Percentiles rank a stretch among this genome's conserved stretches.
Evolutionary conservation across 768 basidiomycete genomes (phyloP).

Genomic region (Xerocomellus chrysenteron): DNA sequence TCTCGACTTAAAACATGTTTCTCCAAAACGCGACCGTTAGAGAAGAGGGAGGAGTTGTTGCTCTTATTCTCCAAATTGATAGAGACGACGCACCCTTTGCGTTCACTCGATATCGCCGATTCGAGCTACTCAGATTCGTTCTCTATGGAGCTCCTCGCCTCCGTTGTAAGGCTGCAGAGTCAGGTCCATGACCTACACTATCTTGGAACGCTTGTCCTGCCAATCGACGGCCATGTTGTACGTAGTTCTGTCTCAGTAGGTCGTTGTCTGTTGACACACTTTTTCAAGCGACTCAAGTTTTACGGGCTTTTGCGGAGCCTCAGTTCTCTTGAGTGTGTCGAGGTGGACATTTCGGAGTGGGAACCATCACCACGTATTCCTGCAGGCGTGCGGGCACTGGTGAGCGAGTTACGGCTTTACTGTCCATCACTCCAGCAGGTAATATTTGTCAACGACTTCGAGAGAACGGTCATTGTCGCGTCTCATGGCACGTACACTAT

Average conservation of each 20-base stretch:
- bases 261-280: slow-evolving; percentile 1
- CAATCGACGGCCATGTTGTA: slow-evolving; percentile 42
- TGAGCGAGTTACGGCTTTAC: slow-evolving; percentile 61
- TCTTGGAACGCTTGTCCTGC: slow-evolving; percentile 63
- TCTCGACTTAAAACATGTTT: slow-evolving; percentile 69
- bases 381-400: slow-evolving; percentile 56
- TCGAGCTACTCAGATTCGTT: slow-evolving; percentile 55
- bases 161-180: slow-evolving; percentile 37
- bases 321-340: slow-evolving; percentile 50
- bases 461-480: slow-evolving; percentile 47
- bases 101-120: slow-evolving; percentile 62
- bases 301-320: slow-evolving; percentile 60
- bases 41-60: slow-evolving; percentile 53
- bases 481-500: slow-evolving; percentile 32
- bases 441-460: slow-evolving; percentile 65
- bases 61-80: slow-evolving; percentile 47
- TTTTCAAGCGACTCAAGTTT: slow-evolving; percentile 54
- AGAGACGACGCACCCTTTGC: slow-evolving; percentile 43
- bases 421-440: slow-evolving; percentile 49
- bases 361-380: slow-evolving; percentile 52
- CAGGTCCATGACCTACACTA: slow-evolving; percentile 48
- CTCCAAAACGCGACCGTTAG: slow-evolving; percentile 46
- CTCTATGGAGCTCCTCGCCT: slow-evolving; percentile 50
- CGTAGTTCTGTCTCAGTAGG: slow-evolving; percentile 19
- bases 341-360: slow-evolving; percentile 68